These are phyloP conservation scores for Powellomyces hirtus DNA, from an alignment of 192 early-diverging fungal species.

Conservation along the genomic window DNA sequence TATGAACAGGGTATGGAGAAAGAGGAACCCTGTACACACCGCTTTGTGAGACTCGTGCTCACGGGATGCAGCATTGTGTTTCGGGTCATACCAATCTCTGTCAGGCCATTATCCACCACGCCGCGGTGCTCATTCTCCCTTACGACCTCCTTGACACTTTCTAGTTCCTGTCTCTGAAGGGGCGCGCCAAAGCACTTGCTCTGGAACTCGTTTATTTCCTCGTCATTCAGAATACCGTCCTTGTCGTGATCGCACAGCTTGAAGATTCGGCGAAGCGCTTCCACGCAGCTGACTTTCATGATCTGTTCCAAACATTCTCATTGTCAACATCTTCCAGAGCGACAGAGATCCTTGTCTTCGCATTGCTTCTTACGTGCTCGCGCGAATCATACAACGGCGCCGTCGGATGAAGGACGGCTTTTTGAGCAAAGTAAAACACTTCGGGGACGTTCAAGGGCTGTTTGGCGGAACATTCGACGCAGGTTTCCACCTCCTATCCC, in stretches of 20 bases:
- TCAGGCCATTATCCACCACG: slow-evolving; percentile 80
- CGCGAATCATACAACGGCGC: slow-evolving; percentile 94
- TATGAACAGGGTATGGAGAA: slow-evolving; percentile 93
- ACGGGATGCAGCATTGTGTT: neutral
- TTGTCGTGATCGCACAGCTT: slow-evolving; percentile 93
- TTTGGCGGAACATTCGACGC: slow-evolving; percentile 98
- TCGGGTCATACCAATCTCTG: slow-evolving; percentile 70
- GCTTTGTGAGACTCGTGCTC: neutral
- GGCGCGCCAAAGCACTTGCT: slow-evolving; percentile 96
- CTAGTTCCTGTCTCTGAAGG: slow-evolving; percentile 91
- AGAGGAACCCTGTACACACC: slow-evolving; percentile 90
- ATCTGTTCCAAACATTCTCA: slow-evolving; percentile 44
- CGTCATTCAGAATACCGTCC: slow-evolving; percentile 86
- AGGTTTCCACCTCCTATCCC: slow-evolving; percentile 99
- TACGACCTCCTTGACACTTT: slow-evolving; percentile 94
- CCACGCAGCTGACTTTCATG: slow-evolving; percentile 85
- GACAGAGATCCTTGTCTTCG: too few relatives aligned
- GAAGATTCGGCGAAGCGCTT: slow-evolving; percentile 92
- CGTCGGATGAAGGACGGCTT: slow-evolving; percentile 96
- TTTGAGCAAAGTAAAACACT: slow-evolving; percentile 99
- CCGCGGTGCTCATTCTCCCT: slow-evolving; percentile 83
- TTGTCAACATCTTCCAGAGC: too few relatives aligned
- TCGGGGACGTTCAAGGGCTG: slow-evolving; percentile 92
- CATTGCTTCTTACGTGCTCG: slow-evolving; percentile 82
- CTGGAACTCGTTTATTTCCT: slow-evolving; percentile 97